A percentile compares a stretch with the other conserved stretches of the same genome.
These are phyloP conservation scores for Penicillium sp. DNA, from an alignment of 2,329 filamentous ascomycete species.

Conservation along the genomic window DNA sequence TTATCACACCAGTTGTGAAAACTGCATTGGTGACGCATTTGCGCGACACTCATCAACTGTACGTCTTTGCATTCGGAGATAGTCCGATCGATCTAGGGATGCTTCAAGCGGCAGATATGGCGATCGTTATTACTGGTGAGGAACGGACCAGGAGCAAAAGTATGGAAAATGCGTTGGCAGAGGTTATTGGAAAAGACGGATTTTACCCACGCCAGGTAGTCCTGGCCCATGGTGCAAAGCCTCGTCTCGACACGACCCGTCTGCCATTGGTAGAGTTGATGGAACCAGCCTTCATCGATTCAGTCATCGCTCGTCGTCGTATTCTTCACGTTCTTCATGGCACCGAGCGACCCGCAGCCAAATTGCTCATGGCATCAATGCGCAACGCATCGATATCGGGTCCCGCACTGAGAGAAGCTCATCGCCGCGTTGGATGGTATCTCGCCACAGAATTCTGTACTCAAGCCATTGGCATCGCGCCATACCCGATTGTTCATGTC, in stretches of 20 bases:
- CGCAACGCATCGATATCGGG: constrained; percentile 52
- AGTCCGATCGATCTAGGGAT: constrained; percentile 59
- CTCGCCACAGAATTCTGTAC: constrained; percentile 53
- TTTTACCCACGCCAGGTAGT: constrained; percentile 50
- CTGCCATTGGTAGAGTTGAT: constrained; percentile 47
- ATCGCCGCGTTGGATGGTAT: constrained; percentile 53
- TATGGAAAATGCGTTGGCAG: constrained; percentile 51
- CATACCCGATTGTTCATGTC: constrained; percentile 52
- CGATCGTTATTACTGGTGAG: constrained; percentile 57
- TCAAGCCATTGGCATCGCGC: constrained; percentile 50
- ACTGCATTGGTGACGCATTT: constrained; percentile 48
- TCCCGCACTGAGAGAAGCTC: constrained; percentile 49
- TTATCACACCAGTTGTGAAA: constrained; percentile 56
- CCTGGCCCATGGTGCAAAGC: constrained; percentile 41
- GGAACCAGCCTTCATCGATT: constrained; percentile 28
- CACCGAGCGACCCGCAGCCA: constrained; percentile 46
- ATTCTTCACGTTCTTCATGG: constrained; percentile 43
- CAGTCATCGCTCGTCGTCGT: constrained; percentile 19
- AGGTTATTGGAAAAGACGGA: constrained; percentile 43
- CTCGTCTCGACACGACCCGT: constrained; percentile 44
- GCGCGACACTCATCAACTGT: constrained; percentile 30
- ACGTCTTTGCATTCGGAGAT: constrained; percentile 61
- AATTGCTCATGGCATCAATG: constrained; percentile 55
- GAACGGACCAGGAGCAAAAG: constrained; percentile 48
- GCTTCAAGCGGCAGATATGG: constrained; percentile 53